A percentile compares a stretch with the other conserved stretches of the same genome.
Evolutionary conservation across 2,329 filamentous ascomycete genomes (phyloP).

Genomic region (Stachybotrys echinatus): DNA sequence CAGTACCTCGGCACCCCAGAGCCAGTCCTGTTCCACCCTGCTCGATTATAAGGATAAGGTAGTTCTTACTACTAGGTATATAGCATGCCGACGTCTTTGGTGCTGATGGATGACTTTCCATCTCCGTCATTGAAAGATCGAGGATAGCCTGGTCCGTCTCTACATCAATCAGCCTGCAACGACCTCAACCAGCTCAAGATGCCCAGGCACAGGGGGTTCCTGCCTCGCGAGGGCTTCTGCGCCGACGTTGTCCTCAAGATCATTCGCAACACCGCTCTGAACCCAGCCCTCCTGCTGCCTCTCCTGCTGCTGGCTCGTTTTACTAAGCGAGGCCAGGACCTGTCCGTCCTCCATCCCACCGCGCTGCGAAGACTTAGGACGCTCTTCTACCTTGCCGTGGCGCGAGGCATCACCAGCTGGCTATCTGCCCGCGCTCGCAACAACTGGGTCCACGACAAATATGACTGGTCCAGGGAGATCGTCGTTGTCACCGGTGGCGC

Average conservation of each 20-base stretch:
- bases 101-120: no score
- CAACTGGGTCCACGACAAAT: conserved; percentile 34
- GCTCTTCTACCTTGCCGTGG: conserved; percentile 24
- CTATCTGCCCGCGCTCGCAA: conserved; percentile 26
- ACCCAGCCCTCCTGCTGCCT: conserved; percentile 59
- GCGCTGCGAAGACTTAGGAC: conserved; percentile 42
- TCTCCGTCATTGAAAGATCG: no score
- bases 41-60: not conserved
- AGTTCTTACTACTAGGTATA: no score
- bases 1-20: not conserved
- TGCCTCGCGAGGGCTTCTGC: conserved; percentile 54
- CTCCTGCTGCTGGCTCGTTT: conserved; percentile 58
- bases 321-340: conserved; percentile 54
- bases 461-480: conserved; percentile 64
- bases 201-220: conserved; percentile 43
- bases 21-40: not conserved
- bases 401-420: conserved; percentile 21
- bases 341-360: conserved; percentile 46
- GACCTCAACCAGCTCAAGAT: conserved; percentile 11
- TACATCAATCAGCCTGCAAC: not conserved
- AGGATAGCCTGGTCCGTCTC: no score
- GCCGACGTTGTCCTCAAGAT: conserved; percentile 54
- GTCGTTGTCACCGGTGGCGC: conserved; percentile 71
- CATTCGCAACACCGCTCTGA: conserved; percentile 56
- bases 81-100: no score